A percentile compares a stretch with the other conserved stretches of the same genome.
Evolutionary conservation across 345 rosid genomes (phyloP).

Genomic region (Rhodamnia rubescens): DNA sequence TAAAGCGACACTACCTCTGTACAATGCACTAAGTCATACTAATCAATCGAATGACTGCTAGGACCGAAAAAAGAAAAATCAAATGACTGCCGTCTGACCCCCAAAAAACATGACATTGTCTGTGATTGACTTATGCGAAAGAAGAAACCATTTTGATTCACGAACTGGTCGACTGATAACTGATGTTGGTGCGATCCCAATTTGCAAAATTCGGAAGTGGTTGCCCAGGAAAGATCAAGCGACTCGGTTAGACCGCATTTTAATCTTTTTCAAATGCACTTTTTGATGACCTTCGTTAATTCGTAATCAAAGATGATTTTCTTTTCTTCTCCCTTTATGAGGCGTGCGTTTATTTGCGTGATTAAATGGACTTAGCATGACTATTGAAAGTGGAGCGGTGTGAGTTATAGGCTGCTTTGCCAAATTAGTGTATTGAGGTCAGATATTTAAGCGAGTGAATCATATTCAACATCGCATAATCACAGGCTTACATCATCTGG

Average conservation of each 20-base stretch:
- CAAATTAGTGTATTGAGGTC: background rate
- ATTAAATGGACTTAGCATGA: background rate
- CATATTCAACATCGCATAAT: background rate
- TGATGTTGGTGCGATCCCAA: background rate
- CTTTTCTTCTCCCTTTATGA: background rate
- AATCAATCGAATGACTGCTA: too few relatives aligned
- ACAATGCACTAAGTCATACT: background rate
- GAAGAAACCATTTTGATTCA: background rate
- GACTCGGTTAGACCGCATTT: background rate
- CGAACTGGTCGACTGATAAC: background rate
- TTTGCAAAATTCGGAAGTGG: background rate
- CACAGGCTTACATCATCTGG: background rate
- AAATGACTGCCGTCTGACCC: too few relatives aligned
- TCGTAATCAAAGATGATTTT: background rate
- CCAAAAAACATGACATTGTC: too few relatives aligned
- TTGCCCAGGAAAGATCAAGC: background rate
- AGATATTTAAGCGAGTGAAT: background rate
- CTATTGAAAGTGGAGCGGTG: background rate
- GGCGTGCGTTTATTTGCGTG: background rate
- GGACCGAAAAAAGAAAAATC: too few relatives aligned
- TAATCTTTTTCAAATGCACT: background rate
- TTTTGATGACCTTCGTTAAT: background rate
- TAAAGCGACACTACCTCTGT: background rate
- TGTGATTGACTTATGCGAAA: too few relatives aligned
- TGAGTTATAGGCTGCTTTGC: background rate